phyloP scores from a whole-genome alignment of 192 early-diverging fungal genomes.

The Pilaira anomala region DNA sequence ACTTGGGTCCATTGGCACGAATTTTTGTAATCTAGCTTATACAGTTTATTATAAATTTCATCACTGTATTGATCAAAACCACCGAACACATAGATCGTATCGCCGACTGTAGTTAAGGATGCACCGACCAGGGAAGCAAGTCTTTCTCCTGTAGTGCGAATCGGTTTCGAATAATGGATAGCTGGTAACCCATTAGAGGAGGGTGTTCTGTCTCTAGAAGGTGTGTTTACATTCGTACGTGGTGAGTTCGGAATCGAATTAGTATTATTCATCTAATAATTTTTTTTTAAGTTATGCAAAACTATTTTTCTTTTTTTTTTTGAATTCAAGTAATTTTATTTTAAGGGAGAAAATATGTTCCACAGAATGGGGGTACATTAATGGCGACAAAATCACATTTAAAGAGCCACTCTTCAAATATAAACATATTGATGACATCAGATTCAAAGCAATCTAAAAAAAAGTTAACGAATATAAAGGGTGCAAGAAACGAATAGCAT shows the following conservation, averaged over 20 bases:
- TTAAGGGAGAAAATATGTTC: no score
- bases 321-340: no score
- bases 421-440: no score
- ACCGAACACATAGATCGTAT: conserved; percentile 52
- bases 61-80: conserved; percentile 66
- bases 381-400: no score
- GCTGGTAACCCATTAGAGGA: not conserved
- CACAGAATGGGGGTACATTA: no score
- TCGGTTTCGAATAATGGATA: conserved; percentile 1
- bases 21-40: conserved; percentile 44
- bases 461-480: no score
- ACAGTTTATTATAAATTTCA: conserved; percentile 65
- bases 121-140: conserved; percentile 42
- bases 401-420: no score
- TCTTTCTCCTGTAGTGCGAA: conserved; percentile 22
- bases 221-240: not conserved
- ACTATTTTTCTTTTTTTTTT: no score
- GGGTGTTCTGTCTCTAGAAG: not conserved
- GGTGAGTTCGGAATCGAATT: conserved; percentile 1
- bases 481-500: no score
- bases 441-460: no score
- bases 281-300: not conserved
- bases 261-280: not conserved
- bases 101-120: conserved; percentile 37
- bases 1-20: conserved; percentile 46